Evolutionary conservation across 495 filamentous ascomycete species (phyloP).

Genomic region (Elasticomyces elasticus): DNA sequence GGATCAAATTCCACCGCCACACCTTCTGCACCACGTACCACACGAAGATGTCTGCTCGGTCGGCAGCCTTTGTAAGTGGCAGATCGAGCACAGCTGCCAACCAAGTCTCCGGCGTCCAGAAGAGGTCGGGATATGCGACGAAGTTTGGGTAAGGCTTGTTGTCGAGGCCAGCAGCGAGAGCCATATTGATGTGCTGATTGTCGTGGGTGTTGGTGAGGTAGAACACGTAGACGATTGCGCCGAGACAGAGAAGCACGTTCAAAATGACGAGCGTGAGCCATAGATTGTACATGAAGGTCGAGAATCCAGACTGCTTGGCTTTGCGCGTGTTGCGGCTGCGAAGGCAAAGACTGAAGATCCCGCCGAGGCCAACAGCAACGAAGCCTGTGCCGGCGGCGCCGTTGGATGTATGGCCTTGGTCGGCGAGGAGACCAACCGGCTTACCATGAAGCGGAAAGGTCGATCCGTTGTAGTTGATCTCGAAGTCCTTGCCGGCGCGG

Average conservation of each 20-base stretch:
- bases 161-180: constrained; percentile 4
- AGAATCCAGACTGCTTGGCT: neutral
- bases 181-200: constrained; percentile 11
- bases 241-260: constrained; percentile 4
- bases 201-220: constrained; percentile 5
- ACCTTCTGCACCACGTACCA: constrained; percentile 39
- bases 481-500: constrained; percentile 8
- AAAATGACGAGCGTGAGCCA: constrained; percentile 13
- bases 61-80: constrained; percentile 29
- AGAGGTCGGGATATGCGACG: constrained; percentile 35
- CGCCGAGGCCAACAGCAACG: constrained; percentile 13
- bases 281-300: constrained; percentile 6
- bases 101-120: constrained; percentile 51
- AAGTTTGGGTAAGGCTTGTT: constrained; percentile 16
- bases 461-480: constrained; percentile 1
- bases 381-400: constrained; percentile 18
- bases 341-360: constrained; percentile 10
- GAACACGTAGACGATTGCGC: constrained; percentile 10
- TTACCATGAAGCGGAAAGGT: constrained; percentile 18
- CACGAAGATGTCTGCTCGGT: constrained; percentile 31
- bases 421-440: constrained; percentile 7
- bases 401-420: constrained; percentile 21
- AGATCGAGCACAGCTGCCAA: constrained; percentile 40
- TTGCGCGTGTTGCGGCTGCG: neutral
- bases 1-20: constrained; percentile 47